Conservation (phyloP, 2,329 filamentous ascomycete species). For the Exophiala oligosperma region DNA sequence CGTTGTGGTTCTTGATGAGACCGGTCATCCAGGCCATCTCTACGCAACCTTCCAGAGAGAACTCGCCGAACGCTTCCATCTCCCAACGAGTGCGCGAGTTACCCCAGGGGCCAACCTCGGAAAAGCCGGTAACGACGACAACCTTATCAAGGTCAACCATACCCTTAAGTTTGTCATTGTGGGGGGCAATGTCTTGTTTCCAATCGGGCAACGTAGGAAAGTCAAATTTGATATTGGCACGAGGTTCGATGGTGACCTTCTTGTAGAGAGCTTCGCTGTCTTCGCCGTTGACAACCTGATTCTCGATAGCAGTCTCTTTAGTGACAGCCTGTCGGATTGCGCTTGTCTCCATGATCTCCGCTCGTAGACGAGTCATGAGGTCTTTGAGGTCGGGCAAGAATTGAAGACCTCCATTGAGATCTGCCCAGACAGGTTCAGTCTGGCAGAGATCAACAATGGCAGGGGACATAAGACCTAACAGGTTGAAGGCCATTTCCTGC, state of each 20-base stretch:
- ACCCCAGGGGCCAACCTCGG: conserved; percentile 98
- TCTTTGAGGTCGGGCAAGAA: conserved; percentile 96
- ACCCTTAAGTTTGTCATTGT: conserved; percentile 85
- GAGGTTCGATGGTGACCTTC: conserved; percentile 88
- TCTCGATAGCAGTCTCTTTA: conserved; percentile 94
- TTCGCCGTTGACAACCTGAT: conserved; percentile 95
- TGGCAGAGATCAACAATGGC: conserved; percentile 94
- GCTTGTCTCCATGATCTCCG: conserved; percentile 91
- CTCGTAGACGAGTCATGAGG: conserved; percentile 88
- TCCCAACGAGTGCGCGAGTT: conserved; percentile 98
- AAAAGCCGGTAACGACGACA: conserved; percentile 94
- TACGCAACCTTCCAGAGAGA: conserved; percentile 95
- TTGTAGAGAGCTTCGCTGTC: conserved; percentile 90
- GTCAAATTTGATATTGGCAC: conserved; percentile 96
- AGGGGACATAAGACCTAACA: conserved; percentile 93
- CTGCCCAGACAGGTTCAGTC: conserved; percentile 90
- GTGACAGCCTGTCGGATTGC: conserved; percentile 91
- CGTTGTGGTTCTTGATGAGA: conserved; percentile 98
- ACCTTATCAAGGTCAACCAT: conserved; percentile 99
- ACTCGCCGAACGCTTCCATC: conserved; percentile 96
- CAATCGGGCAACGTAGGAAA: conserved; percentile 90
- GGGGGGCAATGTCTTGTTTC: conserved; percentile 84
- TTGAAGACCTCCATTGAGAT: conserved; percentile 95
- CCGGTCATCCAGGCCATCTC: conserved; percentile 99
- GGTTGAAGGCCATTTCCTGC: conserved; percentile 99